Percentiles rank a stretch among this genome's conserved stretches.
These are phyloP conservation scores for Saksenaea oblongispora DNA, from an alignment of 371 early-diverging fungal genomes.

Conservation along the genomic window DNA sequence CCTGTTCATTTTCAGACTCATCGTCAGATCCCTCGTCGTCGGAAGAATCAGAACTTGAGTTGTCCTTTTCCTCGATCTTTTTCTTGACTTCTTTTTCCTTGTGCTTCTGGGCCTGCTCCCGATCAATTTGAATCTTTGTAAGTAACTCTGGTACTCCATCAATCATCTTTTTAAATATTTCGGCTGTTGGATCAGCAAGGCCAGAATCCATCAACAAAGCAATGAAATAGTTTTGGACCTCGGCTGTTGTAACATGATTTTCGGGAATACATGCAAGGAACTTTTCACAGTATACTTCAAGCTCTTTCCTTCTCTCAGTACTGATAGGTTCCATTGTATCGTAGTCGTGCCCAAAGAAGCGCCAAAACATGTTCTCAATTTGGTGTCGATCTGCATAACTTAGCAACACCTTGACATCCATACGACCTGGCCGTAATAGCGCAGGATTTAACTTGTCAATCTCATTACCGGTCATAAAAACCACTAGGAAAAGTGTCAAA, in stretches of 20 bases:
- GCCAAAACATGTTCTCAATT: slow-evolving; percentile 55
- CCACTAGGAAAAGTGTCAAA: slow-evolving; percentile 36
- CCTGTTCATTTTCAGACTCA: background rate
- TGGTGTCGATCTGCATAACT: slow-evolving; percentile 78
- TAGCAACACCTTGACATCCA: slow-evolving; percentile 87
- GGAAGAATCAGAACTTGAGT: no score
- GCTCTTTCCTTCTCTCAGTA: slow-evolving; percentile 7
- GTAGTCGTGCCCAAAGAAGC: slow-evolving; percentile 41
- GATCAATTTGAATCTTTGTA: slow-evolving; percentile 15
- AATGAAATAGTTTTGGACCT: slow-evolving; percentile 45
- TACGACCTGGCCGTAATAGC: slow-evolving; percentile 94
- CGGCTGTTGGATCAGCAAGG: slow-evolving; percentile 8
- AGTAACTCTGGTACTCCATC: slow-evolving; percentile 19
- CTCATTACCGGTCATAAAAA: slow-evolving; percentile 97
- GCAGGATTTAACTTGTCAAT: slow-evolving; percentile 92
- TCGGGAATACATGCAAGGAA: slow-evolving; percentile 30
- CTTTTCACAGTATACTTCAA: background rate
- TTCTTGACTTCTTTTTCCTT: background rate
- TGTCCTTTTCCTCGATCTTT: background rate
- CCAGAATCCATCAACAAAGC: slow-evolving; percentile 24
- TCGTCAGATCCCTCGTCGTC: background rate
- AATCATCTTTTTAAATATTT: slow-evolving; percentile 10
- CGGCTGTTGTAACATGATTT: slow-evolving; percentile 49
- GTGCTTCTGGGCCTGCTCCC: slow-evolving; percentile 20
- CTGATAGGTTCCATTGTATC: slow-evolving; percentile 17